Conservation (phyloP, 805 yeast species). For the Phaffomyces antillensis region DNA sequence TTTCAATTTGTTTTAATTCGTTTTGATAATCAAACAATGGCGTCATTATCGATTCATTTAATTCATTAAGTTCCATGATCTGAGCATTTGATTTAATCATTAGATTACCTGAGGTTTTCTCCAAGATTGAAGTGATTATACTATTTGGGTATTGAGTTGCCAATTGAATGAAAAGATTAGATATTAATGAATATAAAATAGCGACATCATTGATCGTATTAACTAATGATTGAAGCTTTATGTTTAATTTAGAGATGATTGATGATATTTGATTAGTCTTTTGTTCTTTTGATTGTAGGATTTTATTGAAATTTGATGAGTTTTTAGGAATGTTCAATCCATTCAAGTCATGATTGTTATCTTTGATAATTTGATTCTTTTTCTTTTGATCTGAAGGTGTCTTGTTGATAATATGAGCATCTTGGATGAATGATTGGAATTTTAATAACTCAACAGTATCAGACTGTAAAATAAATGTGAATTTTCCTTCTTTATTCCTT, state of each 20-base stretch:
- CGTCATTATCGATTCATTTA: slow-evolving; percentile 10
- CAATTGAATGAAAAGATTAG: too few species aligned
- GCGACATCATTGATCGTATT: too few species aligned
- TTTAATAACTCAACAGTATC: background rate
- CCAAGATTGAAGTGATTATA: too few species aligned
- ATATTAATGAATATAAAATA: too few species aligned
- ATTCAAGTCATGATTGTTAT: background rate
- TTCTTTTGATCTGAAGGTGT: too few species aligned
- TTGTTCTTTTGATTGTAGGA: too few species aligned
- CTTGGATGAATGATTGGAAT: background rate
- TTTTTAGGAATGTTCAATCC: background rate
- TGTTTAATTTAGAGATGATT: too few species aligned
- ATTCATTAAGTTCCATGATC: slow-evolving; percentile 14
- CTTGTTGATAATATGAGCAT: background rate
- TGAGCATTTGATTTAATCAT: slow-evolving; percentile 9
- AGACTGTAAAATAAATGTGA: background rate
- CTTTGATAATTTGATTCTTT: background rate
- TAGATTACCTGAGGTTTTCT: background rate
- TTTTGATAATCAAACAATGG: slow-evolving; percentile 17
- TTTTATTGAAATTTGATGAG: background rate
- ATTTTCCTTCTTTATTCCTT: background rate
- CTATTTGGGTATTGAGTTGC: too few species aligned
- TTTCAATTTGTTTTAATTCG: slow-evolving; percentile 12
- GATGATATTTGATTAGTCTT: too few species aligned
- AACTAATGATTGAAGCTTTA: too few species aligned